These are phyloP conservation scores for Xylaria sp. DNA, from an alignment of 2,329 filamentous ascomycete species.

Conservation along the genomic window DNA sequence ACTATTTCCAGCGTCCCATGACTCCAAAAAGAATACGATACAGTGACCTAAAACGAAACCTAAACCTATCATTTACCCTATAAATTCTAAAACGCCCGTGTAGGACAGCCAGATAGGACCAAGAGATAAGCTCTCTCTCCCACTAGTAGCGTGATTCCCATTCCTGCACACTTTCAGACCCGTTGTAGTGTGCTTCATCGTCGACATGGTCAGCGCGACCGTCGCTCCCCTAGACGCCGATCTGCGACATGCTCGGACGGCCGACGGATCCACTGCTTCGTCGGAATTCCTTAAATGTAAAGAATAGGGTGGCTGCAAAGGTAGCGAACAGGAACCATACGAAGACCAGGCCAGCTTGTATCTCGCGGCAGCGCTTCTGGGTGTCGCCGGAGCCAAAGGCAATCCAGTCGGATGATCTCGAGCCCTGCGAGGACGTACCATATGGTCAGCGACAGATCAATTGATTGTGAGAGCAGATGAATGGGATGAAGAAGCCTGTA, in stretches of 20 bases:
- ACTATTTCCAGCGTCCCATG: background rate
- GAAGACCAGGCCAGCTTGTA: conserved; percentile 77
- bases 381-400: conserved; percentile 65
- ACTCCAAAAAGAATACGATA: background rate
- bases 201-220: conserved; percentile 21
- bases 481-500: conserved; percentile 18
- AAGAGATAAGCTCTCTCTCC: background rate
- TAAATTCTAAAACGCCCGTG: conserved; percentile 6
- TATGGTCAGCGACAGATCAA: background rate
- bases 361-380: conserved; percentile 72
- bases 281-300: conserved; percentile 60
- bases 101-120: background rate
- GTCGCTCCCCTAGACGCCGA: conserved; percentile 50
- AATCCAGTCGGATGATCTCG: conserved; percentile 59
- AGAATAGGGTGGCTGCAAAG: conserved; percentile 62
- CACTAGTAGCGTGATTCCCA: conserved; percentile 16
- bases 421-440: conserved; percentile 41
- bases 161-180: background rate
- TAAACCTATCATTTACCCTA: conserved; percentile 11
- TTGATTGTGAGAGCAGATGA: too few species aligned
- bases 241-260: conserved; percentile 62
- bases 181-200: background rate
- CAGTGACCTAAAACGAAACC: background rate
- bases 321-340: conserved; percentile 77
- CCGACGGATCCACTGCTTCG: conserved; percentile 55